Percentiles rank a stretch among this genome's conserved stretches.
These are phyloP conservation scores for Schizonepeta tenuifolia DNA, from an alignment of 257 asterid genomes.

Conservation along the genomic window DNA sequence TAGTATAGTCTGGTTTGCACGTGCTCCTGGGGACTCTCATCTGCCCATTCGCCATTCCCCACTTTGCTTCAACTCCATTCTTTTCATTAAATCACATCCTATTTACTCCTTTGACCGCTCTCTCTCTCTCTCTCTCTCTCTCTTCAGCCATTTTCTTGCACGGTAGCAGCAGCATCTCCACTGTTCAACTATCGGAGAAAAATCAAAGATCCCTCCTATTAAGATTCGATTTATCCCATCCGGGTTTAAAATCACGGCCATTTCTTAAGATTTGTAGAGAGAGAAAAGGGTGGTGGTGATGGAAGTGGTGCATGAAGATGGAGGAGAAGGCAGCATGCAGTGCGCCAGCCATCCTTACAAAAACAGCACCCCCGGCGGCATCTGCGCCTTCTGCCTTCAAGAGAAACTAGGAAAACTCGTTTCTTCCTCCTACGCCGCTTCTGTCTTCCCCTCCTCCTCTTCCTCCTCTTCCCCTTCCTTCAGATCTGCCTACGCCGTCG, in stretches of 20 bases:
- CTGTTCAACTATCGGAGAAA: background rate
- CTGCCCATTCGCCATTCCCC: conserved; percentile 35
- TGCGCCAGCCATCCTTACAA: conserved; percentile 78
- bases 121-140: conserved; percentile 28
- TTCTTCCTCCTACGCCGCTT: conserved; percentile 72
- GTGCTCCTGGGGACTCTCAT: conserved; percentile 64
- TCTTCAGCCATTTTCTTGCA: conserved; percentile 36
- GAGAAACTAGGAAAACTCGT: conserved; percentile 94
- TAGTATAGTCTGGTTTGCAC: conserved; percentile 43
- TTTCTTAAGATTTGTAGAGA: background rate
- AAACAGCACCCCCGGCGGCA: conserved; percentile 83
- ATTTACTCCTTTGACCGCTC: conserved; percentile 47
- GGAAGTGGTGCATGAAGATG: conserved; percentile 89
- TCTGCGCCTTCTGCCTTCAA: conserved; percentile 91
- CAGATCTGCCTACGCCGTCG: conserved; percentile 63
- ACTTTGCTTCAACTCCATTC: conserved; percentile 51
- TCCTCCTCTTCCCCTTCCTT: conserved; percentile 73
- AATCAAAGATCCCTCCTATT: conserved; percentile 23
- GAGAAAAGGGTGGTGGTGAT: conserved; percentile 46
- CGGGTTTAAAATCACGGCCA: background rate
- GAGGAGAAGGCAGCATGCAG: conserved; percentile 60
- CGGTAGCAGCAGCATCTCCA: background rate
- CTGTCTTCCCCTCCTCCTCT: conserved; percentile 78
- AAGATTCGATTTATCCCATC: conserved; percentile 14
- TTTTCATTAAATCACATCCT: conserved; percentile 33